A percentile compares a stretch with the other conserved stretches of the same genome.
phyloP scores from a whole-genome alignment of 768 basidiomycete species.

The Psilocybe cyanescens region DNA sequence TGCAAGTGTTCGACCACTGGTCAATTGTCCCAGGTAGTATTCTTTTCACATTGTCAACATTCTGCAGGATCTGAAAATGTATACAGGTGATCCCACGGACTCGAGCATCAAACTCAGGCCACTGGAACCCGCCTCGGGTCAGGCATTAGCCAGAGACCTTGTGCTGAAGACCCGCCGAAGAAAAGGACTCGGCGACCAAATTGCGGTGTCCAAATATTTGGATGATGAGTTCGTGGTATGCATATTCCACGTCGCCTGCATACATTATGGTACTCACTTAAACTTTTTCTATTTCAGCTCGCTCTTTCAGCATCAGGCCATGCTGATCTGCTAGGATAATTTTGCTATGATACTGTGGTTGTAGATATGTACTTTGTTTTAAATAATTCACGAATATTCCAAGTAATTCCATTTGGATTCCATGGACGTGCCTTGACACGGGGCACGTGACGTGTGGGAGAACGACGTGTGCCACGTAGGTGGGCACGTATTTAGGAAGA shows the following conservation, averaged over 20 bases:
- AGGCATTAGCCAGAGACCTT: slow-evolving; percentile 91
- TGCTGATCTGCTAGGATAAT: slow-evolving; percentile 78
- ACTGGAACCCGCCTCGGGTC: slow-evolving; percentile 95
- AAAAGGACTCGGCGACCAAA: slow-evolving; percentile 96
- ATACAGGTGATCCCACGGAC: slow-evolving; percentile 93
- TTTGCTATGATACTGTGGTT: slow-evolving; percentile 7
- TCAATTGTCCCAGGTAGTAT: slow-evolving; percentile 91
- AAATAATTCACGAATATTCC: slow-evolving; percentile 13
- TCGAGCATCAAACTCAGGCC: slow-evolving; percentile 95
- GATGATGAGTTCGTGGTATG: slow-evolving; percentile 95
- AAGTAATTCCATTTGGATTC: slow-evolving; percentile 3
- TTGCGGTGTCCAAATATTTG: slow-evolving; percentile 95
- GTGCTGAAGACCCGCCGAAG: slow-evolving; percentile 95
- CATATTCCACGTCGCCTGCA: slow-evolving; percentile 19
- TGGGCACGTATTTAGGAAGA: slow-evolving; percentile 41
- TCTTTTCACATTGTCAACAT: slow-evolving; percentile 26
- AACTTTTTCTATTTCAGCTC: slow-evolving; percentile 50
- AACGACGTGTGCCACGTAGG: slow-evolving; percentile 46
- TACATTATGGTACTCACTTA: background rate
- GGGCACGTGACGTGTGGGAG: slow-evolving; percentile 46
- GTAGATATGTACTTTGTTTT: slow-evolving; percentile 4
- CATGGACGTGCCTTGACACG: slow-evolving; percentile 11
- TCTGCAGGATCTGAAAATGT: slow-evolving; percentile 22
- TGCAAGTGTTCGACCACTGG: slow-evolving; percentile 99
- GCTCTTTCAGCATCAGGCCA: slow-evolving; percentile 96